phyloP scores from a whole-genome alignment of 2,329 filamentous ascomycete genomes.

The Colletotrichum higginsianum region DNA sequence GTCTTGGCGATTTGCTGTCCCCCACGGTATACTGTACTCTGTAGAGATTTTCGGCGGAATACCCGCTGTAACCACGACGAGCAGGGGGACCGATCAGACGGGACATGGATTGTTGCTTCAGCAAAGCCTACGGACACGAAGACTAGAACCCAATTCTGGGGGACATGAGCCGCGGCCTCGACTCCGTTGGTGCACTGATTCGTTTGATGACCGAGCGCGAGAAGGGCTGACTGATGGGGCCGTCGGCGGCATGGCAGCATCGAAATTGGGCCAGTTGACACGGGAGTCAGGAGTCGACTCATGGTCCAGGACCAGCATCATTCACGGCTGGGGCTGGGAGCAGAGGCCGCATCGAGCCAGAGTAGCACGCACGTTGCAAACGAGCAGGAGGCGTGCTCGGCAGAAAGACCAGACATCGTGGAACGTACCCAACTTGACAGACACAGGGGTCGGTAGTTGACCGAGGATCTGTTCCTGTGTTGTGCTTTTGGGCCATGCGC shows the following conservation, averaged over 20 bases:
- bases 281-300: slow-evolving; percentile 17
- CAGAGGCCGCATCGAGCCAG: slow-evolving; percentile 1
- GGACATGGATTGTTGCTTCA: neutral
- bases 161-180: slow-evolving; percentile 8
- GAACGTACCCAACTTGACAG: slow-evolving; percentile 17
- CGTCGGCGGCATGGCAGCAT: slow-evolving; percentile 18
- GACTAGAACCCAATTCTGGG: neutral
- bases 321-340: slow-evolving; percentile 5
- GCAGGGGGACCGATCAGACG: neutral
- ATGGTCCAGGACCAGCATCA: slow-evolving; percentile 14
- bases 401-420: neutral
- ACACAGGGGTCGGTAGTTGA: slow-evolving; percentile 27
- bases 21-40: neutral
- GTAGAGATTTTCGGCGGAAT: neutral
- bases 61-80: neutral
- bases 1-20: slow-evolving; percentile 29
- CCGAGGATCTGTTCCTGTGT: slow-evolving; percentile 22
- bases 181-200: slow-evolving; percentile 32
- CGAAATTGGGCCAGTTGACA: slow-evolving; percentile 15
- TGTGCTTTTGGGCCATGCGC: slow-evolving; percentile 20
- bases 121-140: neutral
- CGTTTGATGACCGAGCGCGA: slow-evolving; percentile 35
- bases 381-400: slow-evolving; percentile 16
- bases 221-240: slow-evolving; percentile 24
- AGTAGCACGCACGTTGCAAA: neutral